These are phyloP conservation scores for Trichophyton benhamiae DNA, from an alignment of 2,329 filamentous ascomycete species.

Conservation along the genomic window DNA sequence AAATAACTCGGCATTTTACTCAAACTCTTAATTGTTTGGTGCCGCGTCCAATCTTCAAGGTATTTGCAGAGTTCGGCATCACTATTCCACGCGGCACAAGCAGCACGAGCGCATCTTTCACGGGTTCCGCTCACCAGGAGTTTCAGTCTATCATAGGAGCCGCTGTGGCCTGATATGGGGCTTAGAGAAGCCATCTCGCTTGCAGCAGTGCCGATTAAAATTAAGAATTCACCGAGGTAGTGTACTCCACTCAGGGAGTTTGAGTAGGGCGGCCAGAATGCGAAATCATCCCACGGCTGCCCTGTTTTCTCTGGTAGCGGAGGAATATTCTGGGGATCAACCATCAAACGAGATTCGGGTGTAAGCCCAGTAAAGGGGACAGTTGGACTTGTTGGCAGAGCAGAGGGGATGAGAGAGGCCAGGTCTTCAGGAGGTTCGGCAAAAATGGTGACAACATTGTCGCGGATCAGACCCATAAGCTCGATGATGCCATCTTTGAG, in stretches of 20 bases:
- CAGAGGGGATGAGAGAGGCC: constrained; percentile 52
- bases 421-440: constrained; percentile 79
- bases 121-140: constrained; percentile 63
- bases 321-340: constrained; percentile 66
- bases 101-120: constrained; percentile 72
- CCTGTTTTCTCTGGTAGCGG: constrained; percentile 65
- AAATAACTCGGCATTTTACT: constrained; percentile 87
- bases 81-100: constrained; percentile 82
- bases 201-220: constrained; percentile 72
- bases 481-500: constrained; percentile 69
- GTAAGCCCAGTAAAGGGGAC: constrained; percentile 49
- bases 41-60: constrained; percentile 85
- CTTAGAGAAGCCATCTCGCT: constrained; percentile 70
- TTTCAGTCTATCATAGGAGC: constrained; percentile 59
- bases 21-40: constrained; percentile 67
- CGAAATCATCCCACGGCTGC: constrained; percentile 82
- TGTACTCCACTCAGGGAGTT: constrained; percentile 88
- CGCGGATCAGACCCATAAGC: constrained; percentile 69
- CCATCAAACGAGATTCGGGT: constrained; percentile 62
- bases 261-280: constrained; percentile 89
- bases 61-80: constrained; percentile 88
- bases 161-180: constrained; percentile 46
- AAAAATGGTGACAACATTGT: constrained; percentile 71
- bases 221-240: constrained; percentile 71
- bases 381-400: constrained; percentile 52